phyloP scores from a whole-genome alignment of 257 asterid species.

The Salvia hispanica region DNA sequence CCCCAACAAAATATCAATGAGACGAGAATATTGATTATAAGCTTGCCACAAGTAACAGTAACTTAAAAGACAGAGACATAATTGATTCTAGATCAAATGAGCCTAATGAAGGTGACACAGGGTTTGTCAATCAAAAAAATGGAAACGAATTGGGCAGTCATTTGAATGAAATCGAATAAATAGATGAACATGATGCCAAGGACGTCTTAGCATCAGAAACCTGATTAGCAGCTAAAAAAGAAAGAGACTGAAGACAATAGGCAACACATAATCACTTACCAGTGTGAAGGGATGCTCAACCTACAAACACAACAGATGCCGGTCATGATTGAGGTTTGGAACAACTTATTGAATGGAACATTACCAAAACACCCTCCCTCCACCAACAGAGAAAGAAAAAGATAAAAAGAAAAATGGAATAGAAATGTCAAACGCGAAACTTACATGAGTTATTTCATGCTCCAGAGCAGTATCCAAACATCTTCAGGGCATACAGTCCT shows the following conservation, averaged over 20 bases:
- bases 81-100: too few species aligned
- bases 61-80: too few species aligned
- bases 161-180: too few species aligned
- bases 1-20: not conserved
- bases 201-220: constrained; percentile 10
- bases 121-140: too few species aligned
- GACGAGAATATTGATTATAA: not conserved
- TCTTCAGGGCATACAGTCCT: constrained; percentile 64
- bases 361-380: not conserved
- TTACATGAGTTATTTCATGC: constrained; percentile 48
- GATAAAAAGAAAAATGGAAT: not conserved
- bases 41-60: not conserved
- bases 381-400: not conserved
- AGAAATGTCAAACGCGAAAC: constrained; percentile 34
- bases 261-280: constrained; percentile 47
- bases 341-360: not conserved
- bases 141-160: too few species aligned
- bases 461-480: constrained; percentile 57
- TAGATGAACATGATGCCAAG: not conserved
- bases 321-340: constrained; percentile 35
- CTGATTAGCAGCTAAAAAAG: too few species aligned
- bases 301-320: constrained; percentile 45
- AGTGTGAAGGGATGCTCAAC: constrained; percentile 32
- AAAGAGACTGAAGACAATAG: not conserved
- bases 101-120: too few species aligned